A percentile compares a stretch with the other conserved stretches of the same genome.
Evolutionary conservation across 1,284 basidiomycete species (phyloP).

Genomic region (Boletellus deceptivus): DNA sequence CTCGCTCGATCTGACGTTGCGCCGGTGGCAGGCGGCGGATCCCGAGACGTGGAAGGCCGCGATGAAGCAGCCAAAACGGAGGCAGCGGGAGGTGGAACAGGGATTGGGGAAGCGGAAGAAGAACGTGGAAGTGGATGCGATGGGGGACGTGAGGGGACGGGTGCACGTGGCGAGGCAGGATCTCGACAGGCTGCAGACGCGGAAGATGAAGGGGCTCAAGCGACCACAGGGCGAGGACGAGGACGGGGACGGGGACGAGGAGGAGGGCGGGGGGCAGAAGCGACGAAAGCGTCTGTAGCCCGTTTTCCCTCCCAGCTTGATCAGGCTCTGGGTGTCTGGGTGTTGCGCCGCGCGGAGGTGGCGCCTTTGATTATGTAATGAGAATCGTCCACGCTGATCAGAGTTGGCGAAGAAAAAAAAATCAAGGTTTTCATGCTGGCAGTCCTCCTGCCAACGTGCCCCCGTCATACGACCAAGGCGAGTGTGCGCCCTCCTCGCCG

Average conservation of each 20-base stretch:
- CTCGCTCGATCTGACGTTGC: conserved; percentile 79
- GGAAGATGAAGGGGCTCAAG: conserved; percentile 92
- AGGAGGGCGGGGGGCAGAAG: conserved; percentile 17
- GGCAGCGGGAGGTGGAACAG: conserved; percentile 81
- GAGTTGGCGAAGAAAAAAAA: conserved; percentile 2
- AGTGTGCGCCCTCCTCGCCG: not conserved
- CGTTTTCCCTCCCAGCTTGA: no score
- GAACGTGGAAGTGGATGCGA: conserved; percentile 96
- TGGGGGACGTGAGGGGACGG: conserved; percentile 93
- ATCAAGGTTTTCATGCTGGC: conserved; percentile 13
- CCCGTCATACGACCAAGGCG: conserved; percentile 9
- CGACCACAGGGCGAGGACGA: conserved; percentile 29
- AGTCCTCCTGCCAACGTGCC: conserved; percentile 3
- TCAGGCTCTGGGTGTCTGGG: no score
- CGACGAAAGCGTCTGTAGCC: conserved; percentile 10
- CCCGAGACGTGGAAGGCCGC: conserved; percentile 80
- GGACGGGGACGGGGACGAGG: conserved; percentile 11
- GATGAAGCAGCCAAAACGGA: conserved; percentile 82
- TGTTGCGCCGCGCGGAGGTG: not conserved
- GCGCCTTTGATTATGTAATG: conserved; percentile 17
- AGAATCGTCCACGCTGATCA: not conserved
- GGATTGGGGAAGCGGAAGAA: conserved; percentile 91
- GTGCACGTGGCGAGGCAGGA: conserved; percentile 93
- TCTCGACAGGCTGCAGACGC: conserved; percentile 78
- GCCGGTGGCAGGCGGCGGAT: conserved; percentile 75